These are phyloP conservation scores for Fusarium praegraminearum DNA, from an alignment of 2,329 filamentous ascomycete species.

Conservation along the genomic window DNA sequence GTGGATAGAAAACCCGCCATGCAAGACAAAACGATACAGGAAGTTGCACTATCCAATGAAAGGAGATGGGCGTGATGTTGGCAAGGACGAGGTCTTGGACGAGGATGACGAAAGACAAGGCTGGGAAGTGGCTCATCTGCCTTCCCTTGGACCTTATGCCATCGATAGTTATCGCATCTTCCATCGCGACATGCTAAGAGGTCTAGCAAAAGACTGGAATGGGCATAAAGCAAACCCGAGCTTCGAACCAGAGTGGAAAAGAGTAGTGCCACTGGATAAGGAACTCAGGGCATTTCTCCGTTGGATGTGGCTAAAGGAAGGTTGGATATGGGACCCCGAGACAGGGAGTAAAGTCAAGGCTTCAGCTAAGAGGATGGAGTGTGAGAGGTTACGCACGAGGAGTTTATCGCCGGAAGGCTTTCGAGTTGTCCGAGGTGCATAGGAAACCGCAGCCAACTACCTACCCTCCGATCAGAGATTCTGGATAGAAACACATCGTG, in stretches of 20 bases:
- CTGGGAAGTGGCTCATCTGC: constrained; percentile 34
- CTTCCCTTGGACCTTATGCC: constrained; percentile 31
- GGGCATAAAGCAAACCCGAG: neutral
- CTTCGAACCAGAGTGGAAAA: constrained; percentile 35
- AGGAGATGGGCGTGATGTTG: constrained; percentile 11
- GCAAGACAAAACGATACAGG: constrained; percentile 14
- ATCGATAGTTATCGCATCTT: constrained; percentile 39
- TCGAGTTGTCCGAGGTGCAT: neutral
- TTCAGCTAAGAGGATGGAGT: neutral
- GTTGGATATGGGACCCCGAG: constrained; percentile 36
- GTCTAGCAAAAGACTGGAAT: constrained; percentile 10
- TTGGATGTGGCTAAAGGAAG: constrained; percentile 37
- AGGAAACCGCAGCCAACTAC: too few relatives aligned
- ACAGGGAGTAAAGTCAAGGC: constrained; percentile 4
- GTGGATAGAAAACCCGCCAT: constrained; percentile 17
- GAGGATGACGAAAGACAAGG: constrained; percentile 22
- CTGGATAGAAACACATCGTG: accelerated
- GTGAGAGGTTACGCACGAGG: neutral
- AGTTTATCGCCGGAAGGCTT: constrained; percentile 15
- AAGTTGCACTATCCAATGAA: constrained; percentile 29
- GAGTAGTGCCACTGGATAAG: constrained; percentile 33
- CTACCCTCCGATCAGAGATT: too few relatives aligned
- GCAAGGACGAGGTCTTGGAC: constrained; percentile 18
- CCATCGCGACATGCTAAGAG: constrained; percentile 24
- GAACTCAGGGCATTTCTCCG: constrained; percentile 27